Base-by-base conservation (phyloP, 768 basidiomycete species). In the Stropharia rugosoannulata region DNA sequence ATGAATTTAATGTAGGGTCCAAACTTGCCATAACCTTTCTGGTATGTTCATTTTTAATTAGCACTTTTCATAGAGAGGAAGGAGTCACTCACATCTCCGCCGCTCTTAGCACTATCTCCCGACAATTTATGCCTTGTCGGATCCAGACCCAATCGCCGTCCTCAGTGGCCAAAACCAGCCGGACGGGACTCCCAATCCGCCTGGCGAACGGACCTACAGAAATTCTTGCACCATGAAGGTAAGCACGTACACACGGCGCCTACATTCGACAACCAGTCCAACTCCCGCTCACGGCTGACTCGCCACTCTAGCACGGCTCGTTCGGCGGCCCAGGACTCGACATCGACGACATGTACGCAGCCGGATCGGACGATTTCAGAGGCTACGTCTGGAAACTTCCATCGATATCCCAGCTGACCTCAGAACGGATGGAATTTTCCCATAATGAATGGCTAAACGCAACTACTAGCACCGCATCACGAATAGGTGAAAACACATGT, bases 171-270 rank as follows among this genome's bases (percentile, higher is more conserved):
- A 69, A 40, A 79, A 81, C 49, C 71, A 75, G 2, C 84, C 87
- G 6, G 77, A 83, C 50, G 86, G 87, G 37, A 75, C 72, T 5
- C 77, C 77, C 5, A 66, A 80, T 29, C 70, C 77, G 37, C 29
- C 70, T 6, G 74, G 74, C 36, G 71, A 82, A 60, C 72, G 81
- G 49, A 77, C 81, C 3, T 93, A 90, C 67, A 76, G 75, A 0
- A 92, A 93, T 65, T 79, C 80, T 0, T 89, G 86, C 57, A 91
- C 90, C 1, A 90, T 89, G 77, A 93, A 93, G 77, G 90, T 85
- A 52, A n/a, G 64, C 46, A 13, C 48, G 18, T n/a, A 16, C 51
- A 54, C 46, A n/a, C 12, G 16, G 53, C 41, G 51, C 27, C 27
- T 42, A 25, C 48, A 8, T n/a, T n/a, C 55, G 35, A 11, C n/a